phyloP scores from a whole-genome alignment of 805 yeast genomes.

The Teunomyces gatunensis region DNA sequence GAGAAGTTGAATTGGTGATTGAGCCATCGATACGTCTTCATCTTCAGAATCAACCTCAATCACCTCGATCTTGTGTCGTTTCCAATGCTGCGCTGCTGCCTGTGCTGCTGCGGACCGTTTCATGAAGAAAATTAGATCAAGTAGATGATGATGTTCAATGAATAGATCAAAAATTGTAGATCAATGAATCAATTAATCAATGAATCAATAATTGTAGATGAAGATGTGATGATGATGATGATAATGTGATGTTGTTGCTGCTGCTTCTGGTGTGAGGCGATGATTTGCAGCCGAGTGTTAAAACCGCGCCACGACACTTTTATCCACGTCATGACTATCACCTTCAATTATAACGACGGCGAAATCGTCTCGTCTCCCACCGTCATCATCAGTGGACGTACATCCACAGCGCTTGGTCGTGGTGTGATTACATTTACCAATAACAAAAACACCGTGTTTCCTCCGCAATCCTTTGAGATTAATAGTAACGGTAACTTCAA shows the following conservation, averaged over 20 bases:
- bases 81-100: slow-evolving; percentile 28
- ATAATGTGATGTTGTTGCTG: too few species aligned
- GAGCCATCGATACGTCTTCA: slow-evolving; percentile 3
- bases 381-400: slow-evolving; percentile 33
- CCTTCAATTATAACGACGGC: slow-evolving; percentile 30
- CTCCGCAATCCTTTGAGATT: slow-evolving; percentile 70
- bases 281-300: neutral
- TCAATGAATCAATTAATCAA: too few species aligned
- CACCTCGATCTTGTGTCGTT: slow-evolving; percentile 6
- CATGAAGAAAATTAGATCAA: neutral
- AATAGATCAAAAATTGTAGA: too few species aligned
- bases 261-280: neutral
- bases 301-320: neutral
- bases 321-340: slow-evolving; percentile 12
- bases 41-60: slow-evolving; percentile 12
- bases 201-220: too few species aligned
- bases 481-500: slow-evolving; percentile 65
- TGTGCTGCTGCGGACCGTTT: slow-evolving; percentile 19
- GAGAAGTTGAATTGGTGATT: slow-evolving; percentile 24
- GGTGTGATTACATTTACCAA: slow-evolving; percentile 35
- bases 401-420: slow-evolving; percentile 11
- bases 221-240: too few species aligned
- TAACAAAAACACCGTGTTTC: slow-evolving; percentile 45
- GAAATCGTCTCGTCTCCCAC: slow-evolving; percentile 43
- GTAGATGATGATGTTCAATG: too few species aligned